phyloP scores from a whole-genome alignment of 2,329 filamentous ascomycete genomes.

The Pseudopithomyces chartarum region DNA sequence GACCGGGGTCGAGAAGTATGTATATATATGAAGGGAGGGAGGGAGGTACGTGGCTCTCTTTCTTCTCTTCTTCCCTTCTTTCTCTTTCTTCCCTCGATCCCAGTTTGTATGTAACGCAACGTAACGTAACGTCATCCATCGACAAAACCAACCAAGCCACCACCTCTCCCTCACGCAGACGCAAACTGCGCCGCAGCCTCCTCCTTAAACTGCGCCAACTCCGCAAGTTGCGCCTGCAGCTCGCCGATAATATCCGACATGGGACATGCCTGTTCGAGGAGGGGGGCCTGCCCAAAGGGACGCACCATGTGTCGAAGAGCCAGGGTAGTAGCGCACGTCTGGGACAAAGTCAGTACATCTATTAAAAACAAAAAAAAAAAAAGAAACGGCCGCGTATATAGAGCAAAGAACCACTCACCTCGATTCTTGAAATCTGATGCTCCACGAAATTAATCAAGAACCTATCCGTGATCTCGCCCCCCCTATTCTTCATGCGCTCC shows the following conservation, averaged over 20 bases:
- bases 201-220: conserved; percentile 58
- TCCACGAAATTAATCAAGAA: conserved; percentile 90
- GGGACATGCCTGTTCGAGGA: conserved; percentile 76
- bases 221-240: conserved; percentile 64
- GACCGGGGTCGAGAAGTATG: no score
- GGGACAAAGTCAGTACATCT: conserved; percentile 25
- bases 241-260: conserved; percentile 73
- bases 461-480: conserved; percentile 84
- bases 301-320: conserved; percentile 77
- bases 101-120: no score
- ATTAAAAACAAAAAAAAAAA: neutral
- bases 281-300: conserved; percentile 66
- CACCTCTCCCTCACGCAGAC: conserved; percentile 18
- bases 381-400: no score
- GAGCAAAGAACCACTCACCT: no score
- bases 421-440: conserved; percentile 93
- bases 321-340: conserved; percentile 83
- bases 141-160: no score
- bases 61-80: no score
- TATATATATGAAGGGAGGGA: no score
- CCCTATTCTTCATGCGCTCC: conserved; percentile 72
- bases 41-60: no score
- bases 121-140: no score
- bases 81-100: no score
- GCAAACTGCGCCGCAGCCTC: conserved; percentile 26